phyloP scores from a whole-genome alignment of 257 asterid species.

The Solanum pennellii region DNA sequence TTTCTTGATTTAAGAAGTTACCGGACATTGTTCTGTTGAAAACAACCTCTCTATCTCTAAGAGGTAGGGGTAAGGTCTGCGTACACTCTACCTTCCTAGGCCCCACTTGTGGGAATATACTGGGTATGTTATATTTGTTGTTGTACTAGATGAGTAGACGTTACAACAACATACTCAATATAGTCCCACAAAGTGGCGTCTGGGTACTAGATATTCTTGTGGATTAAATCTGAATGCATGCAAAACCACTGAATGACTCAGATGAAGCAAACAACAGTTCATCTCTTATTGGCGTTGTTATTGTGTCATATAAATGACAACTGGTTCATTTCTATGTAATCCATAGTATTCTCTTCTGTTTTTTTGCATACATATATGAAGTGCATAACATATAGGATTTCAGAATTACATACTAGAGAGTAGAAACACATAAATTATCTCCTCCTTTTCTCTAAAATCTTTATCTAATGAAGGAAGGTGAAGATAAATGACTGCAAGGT shows the following conservation, averaged over 20 bases:
- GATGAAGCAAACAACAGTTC: background rate
- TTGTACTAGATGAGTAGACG: background rate
- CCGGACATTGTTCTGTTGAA: background rate
- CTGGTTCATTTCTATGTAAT: background rate
- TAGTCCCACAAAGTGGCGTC: background rate
- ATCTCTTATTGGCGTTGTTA: background rate
- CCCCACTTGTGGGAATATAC: background rate
- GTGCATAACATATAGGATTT: background rate
- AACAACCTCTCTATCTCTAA: background rate
- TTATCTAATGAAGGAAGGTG: background rate
- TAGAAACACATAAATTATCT: background rate
- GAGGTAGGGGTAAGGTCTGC: background rate
- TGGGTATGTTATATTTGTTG: background rate
- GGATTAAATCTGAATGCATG: background rate
- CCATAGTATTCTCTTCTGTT: background rate
- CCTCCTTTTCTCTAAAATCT: background rate
- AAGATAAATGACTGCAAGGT: background rate
- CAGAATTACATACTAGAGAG: background rate
- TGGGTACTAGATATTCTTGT: background rate
- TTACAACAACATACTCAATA: background rate
- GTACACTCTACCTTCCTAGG: background rate
- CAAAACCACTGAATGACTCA: background rate
- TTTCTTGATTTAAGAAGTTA: background rate
- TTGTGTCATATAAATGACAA: background rate
- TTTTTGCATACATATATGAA: background rate